Percentiles rank a stretch among this genome's conserved stretches.
Conservation (phyloP, 345 rosid genomes). For the Mangifera indica region DNA sequence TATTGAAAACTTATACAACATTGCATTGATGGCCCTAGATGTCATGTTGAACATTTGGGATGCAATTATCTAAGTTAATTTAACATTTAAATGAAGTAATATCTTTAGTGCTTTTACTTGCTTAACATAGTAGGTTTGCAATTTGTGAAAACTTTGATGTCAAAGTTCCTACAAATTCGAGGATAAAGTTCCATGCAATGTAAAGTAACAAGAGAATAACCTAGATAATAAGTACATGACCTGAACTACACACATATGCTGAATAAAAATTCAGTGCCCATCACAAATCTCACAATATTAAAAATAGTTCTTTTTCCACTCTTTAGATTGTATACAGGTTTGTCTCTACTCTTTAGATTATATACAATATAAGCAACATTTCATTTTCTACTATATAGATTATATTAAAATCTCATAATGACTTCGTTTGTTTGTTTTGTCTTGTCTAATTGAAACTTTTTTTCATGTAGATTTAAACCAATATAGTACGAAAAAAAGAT, state of each 20-base stretch:
- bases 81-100: conserved; percentile 6
- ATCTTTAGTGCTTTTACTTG: conserved; percentile 56
- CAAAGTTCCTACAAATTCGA: conserved; percentile 90
- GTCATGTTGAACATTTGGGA: no score
- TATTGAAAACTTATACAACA: no score
- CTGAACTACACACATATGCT: conserved; percentile 1
- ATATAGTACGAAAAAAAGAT: no score
- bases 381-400: no score
- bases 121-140: conserved; percentile 98
- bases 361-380: no score
- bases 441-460: no score
- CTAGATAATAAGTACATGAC: conserved; percentile 19
- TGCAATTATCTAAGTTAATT: no score
- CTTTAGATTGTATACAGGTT: background rate
- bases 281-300: background rate
- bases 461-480: no score
- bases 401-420: no score
- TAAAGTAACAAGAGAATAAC: conserved; percentile 30
- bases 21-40: no score
- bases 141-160: conserved; percentile 95
- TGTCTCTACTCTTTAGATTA: no score
- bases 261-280: background rate
- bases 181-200: conserved; percentile 99
- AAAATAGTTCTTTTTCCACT: background rate
- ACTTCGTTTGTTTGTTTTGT: no score